Conservation (phyloP, 2,329 filamentous ascomycete species). For the Cladophialophora chaetospira region DNA sequence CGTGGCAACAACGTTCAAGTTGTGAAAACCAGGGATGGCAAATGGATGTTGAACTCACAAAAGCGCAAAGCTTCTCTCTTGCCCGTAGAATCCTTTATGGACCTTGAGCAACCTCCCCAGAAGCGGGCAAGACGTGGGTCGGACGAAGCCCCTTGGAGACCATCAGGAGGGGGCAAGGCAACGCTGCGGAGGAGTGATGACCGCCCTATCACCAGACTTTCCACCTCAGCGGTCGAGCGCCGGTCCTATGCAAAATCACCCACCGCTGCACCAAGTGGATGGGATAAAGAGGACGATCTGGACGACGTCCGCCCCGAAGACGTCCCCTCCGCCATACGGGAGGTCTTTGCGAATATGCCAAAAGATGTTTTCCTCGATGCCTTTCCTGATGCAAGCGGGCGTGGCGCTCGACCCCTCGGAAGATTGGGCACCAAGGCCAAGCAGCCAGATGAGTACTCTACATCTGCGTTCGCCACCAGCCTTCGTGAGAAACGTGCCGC, state of each 20-base stretch:
- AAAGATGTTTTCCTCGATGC: background rate
- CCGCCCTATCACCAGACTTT: background rate
- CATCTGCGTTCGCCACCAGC: background rate
- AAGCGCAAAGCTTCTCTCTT: background rate
- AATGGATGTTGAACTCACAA: background rate
- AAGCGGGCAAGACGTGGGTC: background rate
- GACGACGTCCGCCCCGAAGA: background rate
- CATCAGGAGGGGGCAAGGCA: background rate
- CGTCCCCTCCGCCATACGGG: background rate
- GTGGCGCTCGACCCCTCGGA: background rate
- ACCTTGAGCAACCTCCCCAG: background rate
- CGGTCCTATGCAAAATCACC: background rate
- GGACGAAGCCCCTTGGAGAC: background rate
- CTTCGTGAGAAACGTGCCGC: background rate
- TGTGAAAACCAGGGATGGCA: background rate
- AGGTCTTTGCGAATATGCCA: background rate
- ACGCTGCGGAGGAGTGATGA: background rate
- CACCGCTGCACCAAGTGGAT: background rate
- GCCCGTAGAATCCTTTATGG: background rate
- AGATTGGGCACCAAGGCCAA: background rate
- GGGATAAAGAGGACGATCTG: background rate
- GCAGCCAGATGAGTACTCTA: background rate
- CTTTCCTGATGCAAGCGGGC: background rate
- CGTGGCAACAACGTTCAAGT: background rate
- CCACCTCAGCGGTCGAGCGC: background rate